These are phyloP conservation scores for Euphrasia confusa DNA, from an alignment of 257 asterid genomes.

Conservation along the genomic window DNA sequence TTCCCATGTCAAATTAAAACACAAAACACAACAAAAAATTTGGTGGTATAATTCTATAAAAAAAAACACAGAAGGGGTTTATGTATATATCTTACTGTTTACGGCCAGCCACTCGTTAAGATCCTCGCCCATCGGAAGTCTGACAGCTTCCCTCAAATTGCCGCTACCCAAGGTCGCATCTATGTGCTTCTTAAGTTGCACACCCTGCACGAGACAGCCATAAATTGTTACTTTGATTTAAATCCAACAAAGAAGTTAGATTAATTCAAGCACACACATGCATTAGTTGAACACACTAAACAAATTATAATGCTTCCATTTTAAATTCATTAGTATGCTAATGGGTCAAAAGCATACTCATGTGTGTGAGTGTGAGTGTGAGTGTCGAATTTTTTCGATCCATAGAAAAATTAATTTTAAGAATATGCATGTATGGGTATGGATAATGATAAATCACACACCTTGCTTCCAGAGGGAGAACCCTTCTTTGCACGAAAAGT, in stretches of 20 bases:
- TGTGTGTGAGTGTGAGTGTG: no score
- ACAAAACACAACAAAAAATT: not conserved
- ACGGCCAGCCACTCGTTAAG: conserved; percentile 59
- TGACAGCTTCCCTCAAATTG: conserved; percentile 65
- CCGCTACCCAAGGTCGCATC: conserved; percentile 51
- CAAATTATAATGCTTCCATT: not conserved
- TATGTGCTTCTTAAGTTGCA: conserved; percentile 38
- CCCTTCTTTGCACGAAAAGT: conserved; percentile 43
- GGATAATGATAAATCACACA: conserved; percentile 12
- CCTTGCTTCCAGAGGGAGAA: conserved; percentile 39
- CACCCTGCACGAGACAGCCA: conserved; percentile 32
- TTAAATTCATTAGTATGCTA: not conserved
- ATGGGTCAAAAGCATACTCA: no score
- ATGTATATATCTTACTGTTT: conserved; percentile 43
- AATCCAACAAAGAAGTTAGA: no score
- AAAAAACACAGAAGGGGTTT: not conserved
- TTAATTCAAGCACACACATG: no score
- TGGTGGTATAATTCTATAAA: not conserved
- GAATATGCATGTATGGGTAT: not conserved
- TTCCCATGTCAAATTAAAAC: no score
- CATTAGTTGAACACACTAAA: not conserved
- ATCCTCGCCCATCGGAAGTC: conserved; percentile 53
- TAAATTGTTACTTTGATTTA: not conserved
- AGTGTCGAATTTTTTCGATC: not conserved
- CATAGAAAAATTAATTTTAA: no score